Evolutionary conservation across 345 rosid genomes (phyloP).

Genomic region (Syzygium grande): DNA sequence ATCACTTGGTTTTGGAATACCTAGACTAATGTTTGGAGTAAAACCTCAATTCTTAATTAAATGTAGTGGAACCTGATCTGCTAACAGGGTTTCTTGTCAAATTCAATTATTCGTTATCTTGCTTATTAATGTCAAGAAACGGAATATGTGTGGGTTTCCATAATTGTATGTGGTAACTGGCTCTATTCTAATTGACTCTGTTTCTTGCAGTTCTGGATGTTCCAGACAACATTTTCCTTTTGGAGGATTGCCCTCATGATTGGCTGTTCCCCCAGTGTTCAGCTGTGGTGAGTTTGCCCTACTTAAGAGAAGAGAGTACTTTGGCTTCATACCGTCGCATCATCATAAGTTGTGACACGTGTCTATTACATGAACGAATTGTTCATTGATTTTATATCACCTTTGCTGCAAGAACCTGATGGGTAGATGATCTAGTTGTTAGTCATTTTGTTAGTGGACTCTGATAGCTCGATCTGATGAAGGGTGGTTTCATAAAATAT

Average conservation of each 20-base stretch:
- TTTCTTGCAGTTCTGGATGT: slow-evolving; percentile 52
- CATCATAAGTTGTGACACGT: background rate
- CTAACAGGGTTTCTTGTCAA: background rate
- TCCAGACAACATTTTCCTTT: slow-evolving; percentile 58
- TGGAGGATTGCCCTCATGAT: slow-evolving; percentile 97
- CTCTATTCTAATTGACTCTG: background rate
- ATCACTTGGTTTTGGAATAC: background rate
- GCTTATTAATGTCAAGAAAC: background rate
- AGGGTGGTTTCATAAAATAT: background rate
- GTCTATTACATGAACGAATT: background rate
- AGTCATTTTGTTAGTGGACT: background rate
- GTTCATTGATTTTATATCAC: background rate
- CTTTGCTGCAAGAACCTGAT: background rate
- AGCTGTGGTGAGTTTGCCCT: slow-evolving; percentile 60
- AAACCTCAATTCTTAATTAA: background rate
- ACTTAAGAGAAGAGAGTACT: background rate
- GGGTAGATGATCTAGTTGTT: background rate
- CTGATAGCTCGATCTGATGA: background rate
- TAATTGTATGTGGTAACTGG: background rate
- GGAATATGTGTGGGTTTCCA: background rate
- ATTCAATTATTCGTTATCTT: background rate
- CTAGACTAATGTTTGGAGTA: background rate
- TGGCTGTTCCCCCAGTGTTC: slow-evolving; percentile 99
- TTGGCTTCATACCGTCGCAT: background rate
- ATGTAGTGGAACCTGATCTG: background rate